Base-by-base conservation (phyloP, 1,284 basidiomycete genomes). In the Pascua guehoae region DNA sequence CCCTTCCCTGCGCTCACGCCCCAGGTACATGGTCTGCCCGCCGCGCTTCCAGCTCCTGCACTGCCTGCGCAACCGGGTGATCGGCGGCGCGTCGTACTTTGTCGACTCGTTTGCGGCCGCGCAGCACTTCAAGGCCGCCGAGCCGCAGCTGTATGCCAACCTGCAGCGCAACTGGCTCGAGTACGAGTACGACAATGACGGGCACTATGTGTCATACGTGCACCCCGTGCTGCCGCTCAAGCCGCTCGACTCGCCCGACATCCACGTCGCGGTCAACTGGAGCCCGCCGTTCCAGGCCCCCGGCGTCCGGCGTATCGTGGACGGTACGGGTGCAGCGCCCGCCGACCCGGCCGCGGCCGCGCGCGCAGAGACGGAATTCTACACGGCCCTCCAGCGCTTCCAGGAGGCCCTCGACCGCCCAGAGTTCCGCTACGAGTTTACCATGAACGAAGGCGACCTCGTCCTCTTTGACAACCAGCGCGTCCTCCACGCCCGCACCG, bases 401-500 rank as follows among this genome's bases (percentile, higher is more conserved):
- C 82, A 86, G 8, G 69, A 75, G 1, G 66, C 87, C 16, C 77
- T 93, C 4, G 83, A 87, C 41, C 80, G 82, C 15, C 79, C 82
- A 0, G 71, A 73, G 15, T 82, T 83, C 39, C 81, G 80, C 40
- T 88, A 84, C 66, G 78, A 85, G 65, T 86, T 90, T 74, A 85
- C 83, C 53, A 78, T 98, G 54, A 72, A 80, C 40, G 90, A 93
- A 72, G 91, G 92, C 45, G 91, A 97, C 64, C 86, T 87, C 16
- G 92, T 91, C 39, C 65, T 95, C 12, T 98, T 98, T 66, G 93
- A 98, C 73, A 98, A 98, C 68, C 81, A 93, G 18, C 81, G 95
- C n/a, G 86, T 96, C 3, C 75, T 98, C 57, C 95, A 98, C 71
- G 90, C 90, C 0, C 79, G 95, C 11, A 89, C 85, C 1, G 87